These are phyloP conservation scores for Acer campestre DNA, from an alignment of 345 rosid species.

Conservation along the genomic window DNA sequence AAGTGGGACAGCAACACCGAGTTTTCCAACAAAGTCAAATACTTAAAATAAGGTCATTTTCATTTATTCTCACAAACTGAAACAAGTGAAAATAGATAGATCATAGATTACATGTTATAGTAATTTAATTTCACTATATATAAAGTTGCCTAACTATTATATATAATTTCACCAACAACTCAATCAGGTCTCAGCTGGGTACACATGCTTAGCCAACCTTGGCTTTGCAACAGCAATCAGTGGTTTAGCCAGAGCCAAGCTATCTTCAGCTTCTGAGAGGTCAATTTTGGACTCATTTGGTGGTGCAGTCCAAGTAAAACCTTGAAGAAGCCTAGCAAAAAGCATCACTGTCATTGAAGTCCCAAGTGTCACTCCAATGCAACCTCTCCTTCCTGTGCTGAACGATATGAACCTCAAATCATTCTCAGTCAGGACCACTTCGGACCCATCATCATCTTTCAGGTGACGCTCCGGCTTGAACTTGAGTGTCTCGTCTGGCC, in stretches of 20 bases:
- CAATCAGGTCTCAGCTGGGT: constrained; percentile 4
- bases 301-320: constrained; percentile 43
- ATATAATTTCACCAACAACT: no score
- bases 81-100: no score
- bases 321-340: constrained; percentile 54
- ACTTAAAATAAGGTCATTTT: no score
- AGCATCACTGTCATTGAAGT: constrained; percentile 49
- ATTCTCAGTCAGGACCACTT: constrained; percentile 34
- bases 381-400: constrained; percentile 51
- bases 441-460: not conserved
- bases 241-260: constrained; percentile 31
- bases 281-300: constrained; percentile 14
- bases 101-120: no score
- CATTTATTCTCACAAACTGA: no score
- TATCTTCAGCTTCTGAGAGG: constrained; percentile 19
- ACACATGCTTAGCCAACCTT: constrained; percentile 37
- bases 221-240: constrained; percentile 39
- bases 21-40: no score
- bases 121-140: no score
- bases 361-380: constrained; percentile 38
- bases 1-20: no score
- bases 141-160: no score
- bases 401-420: constrained; percentile 43
- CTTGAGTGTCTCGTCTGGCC: constrained; percentile 41
- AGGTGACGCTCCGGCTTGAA: constrained; percentile 54